Percentiles rank a stretch among this genome's conserved stretches.
phyloP scores from a whole-genome alignment of 768 basidiomycete species.

The Mycena alexandri region DNA sequence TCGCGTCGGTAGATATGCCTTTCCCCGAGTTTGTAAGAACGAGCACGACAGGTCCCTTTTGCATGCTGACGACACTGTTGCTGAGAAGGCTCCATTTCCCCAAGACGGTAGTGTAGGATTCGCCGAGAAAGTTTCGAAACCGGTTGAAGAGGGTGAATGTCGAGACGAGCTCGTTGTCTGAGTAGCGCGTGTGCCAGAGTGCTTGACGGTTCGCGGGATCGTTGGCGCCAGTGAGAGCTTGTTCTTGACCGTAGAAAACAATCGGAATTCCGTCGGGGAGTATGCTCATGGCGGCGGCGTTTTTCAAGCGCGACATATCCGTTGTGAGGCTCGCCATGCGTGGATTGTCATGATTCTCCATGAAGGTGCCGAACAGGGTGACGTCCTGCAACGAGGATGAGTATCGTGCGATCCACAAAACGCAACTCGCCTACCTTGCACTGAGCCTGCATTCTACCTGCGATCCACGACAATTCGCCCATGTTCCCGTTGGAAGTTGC shows the following conservation, averaged over 20 bases:
- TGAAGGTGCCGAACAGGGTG: conserved; percentile 62
- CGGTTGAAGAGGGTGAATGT: conserved; percentile 49
- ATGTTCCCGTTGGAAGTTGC: conserved; percentile 63
- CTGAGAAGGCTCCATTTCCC: conserved; percentile 34
- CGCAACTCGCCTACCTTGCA: conserved; percentile 44
- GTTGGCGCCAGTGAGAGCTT: conserved; percentile 58
- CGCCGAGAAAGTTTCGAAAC: conserved; percentile 57
- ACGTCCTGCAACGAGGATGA: conserved; percentile 34
- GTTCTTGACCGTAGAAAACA: conserved; percentile 73
- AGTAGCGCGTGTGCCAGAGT: conserved; percentile 65
- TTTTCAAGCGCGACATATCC: conserved; percentile 51
- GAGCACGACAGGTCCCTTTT: conserved; percentile 42
- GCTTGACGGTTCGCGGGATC: conserved; percentile 72
- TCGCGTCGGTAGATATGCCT: conserved; percentile 1
- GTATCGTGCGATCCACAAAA: neutral
- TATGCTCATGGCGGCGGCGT: conserved; percentile 44
- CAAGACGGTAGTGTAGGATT: conserved; percentile 56
- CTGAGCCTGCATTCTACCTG: conserved; percentile 51
- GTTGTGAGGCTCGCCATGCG: conserved; percentile 65
- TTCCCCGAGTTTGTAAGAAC: conserved; percentile 54
- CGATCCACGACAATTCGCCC: conserved; percentile 24
- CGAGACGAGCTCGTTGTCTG: conserved; percentile 53
- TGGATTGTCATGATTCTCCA: conserved; percentile 71
- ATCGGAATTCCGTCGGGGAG: conserved; percentile 74
- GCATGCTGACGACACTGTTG: conserved; percentile 23